phyloP scores from a whole-genome alignment of 805 yeast genomes.

The Spathaspora passalidarum region DNA sequence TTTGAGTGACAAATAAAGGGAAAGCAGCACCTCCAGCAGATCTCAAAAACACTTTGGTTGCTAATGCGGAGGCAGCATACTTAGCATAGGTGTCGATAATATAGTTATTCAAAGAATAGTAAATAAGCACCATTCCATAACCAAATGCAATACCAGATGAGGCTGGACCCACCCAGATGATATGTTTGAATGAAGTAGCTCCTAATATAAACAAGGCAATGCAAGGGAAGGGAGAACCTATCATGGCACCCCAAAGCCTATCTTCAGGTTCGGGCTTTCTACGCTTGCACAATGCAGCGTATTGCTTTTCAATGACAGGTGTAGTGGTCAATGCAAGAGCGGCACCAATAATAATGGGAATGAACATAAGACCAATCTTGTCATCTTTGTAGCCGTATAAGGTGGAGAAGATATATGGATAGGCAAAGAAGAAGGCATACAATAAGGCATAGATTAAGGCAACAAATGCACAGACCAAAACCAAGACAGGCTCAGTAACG shows the following conservation, averaged over 20 bases:
- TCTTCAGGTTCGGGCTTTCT: conserved; percentile 77
- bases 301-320: conserved; percentile 64
- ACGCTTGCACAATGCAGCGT: conserved; percentile 47
- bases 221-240: conserved; percentile 81
- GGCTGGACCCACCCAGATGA: conserved; percentile 67
- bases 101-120: conserved; percentile 66
- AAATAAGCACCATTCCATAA: conserved; percentile 59
- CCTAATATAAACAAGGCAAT: conserved; percentile 77
- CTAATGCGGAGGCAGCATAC: conserved; percentile 77
- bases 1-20: conserved; percentile 77
- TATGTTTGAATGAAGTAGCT: conserved; percentile 67
- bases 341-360: conserved; percentile 90
- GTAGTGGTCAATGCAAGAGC: conserved; percentile 69
- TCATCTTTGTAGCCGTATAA: conserved; percentile 78
- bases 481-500: conserved; percentile 80
- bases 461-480: conserved; percentile 78
- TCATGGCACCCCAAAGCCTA: conserved; percentile 75
- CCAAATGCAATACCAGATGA: conserved; percentile 59
- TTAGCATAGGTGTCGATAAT: conserved; percentile 88
- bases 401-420: conserved; percentile 81
- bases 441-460: conserved; percentile 86
- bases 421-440: conserved; percentile 93
- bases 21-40: conserved; percentile 86
- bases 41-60: conserved; percentile 77
- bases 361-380: conserved; percentile 78